Base-by-base conservation (phyloP, 768 basidiomycete species). In the Lentinula guzmanii region DNA sequence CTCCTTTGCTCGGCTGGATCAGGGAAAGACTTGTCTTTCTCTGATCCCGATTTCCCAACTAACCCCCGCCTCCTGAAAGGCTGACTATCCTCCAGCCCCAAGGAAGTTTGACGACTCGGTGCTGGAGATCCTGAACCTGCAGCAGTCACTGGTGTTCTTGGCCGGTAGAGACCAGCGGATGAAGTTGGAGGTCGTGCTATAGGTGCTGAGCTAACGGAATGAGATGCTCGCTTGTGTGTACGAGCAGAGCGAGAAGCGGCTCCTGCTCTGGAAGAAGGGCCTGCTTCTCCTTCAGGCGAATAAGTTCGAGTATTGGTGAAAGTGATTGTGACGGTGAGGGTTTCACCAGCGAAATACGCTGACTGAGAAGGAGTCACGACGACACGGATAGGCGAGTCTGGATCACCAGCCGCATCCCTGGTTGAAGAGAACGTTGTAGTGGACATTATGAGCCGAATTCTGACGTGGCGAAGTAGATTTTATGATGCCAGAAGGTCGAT, bases 321-420 rank as follows among this genome's bases (percentile, higher is more conserved):
- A 0, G 90, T 89, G 65, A 98, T 86, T 3, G 86, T 89, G 11
- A 91, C 92, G 2, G 86, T 79, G 73, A 96, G 93, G 0, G 83
- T 77, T 73, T 98, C 95, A 61, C 95, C 95, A 0, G 95, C 93
- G 71, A 95, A 98, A 75, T 90, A 98, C 0, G 93, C 91, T 0
- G 92, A 89, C 64, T 94, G 90, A 0, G 90, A 80, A 1, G 95
- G 95, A 0, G 83, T 82, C 21, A 91, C 87, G 31, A 84, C 81
- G 42, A 92, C 85, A 41, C 87, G 85, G 4, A 92, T 79, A 46
- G 79, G 78, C 13, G 82, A 76, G 55, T 84, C 83, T 33, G 55
- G 55, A 39, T 56, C 55, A 41, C 55, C 41, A 31, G 41, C 28
- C n/a, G 33, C 58, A 59, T 59, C 58, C 15, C 46, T 59, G 58